Evolutionary conservation across 495 filamentous ascomycete species (phyloP), one percentile per base, ranked within the genome.

Genomic region (Hyaloscypha hepaticicola): DNA sequence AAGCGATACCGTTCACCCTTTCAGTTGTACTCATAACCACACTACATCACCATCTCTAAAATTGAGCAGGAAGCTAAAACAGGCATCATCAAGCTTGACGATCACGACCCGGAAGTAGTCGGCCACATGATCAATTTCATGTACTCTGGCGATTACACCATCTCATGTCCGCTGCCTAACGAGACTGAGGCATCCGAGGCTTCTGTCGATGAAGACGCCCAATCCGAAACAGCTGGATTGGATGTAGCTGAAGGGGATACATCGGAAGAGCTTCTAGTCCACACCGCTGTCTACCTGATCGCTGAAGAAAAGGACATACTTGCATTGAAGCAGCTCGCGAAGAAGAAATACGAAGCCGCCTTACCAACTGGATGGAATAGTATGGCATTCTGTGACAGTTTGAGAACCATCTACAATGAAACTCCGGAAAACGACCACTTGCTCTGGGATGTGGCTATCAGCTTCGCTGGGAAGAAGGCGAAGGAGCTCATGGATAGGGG

Each of bases 251-350:
- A 28, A 28, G n/a, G 12, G 24, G 52, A 55, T 26, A 55, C 52
- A 14, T 28, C 52, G 21, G 5, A 55, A 55, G 52, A 14, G 26
- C n/a, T 55, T 55, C 38, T 75, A 5, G 72, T 76, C 61, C 70
- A 79, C 59, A 66, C 74, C 24, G 70, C 72, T n/a, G 68, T 79
- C n/a, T 83, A 80, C 56, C 60, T 73, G 4, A 72, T 79, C 26
- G 78, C 74, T 3, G 76, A 81, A 59, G 80, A 79, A 56, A 80
- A 76, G 61, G 66, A 69, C 24, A 70, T 83, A 5, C 66, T 60
- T 0, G 65, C 51, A 14, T 65, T 83, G 9, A 77, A 79, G 64
- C 31, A 69, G 0, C 64, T 78, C 11, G 72, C 77, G 0, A 65
- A 61, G 26, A 56, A 72, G 28, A 78, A 75, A 34, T 82, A 81